Base-by-base conservation (phyloP, 1,284 basidiomycete genomes). In the Ustilago lituana region DNA sequence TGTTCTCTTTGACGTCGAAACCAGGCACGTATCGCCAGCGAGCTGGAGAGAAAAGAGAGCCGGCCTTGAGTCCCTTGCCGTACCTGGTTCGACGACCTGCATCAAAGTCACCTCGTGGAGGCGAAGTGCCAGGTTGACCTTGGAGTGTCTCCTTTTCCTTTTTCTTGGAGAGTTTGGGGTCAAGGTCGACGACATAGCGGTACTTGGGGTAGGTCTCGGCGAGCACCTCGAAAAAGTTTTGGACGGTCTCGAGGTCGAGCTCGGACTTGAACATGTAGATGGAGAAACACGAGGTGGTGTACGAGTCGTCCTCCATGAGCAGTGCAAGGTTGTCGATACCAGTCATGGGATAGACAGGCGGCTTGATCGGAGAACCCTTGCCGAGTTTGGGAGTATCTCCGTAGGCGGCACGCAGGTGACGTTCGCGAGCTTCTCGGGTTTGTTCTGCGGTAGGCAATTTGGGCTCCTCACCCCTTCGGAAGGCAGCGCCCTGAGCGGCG, bases 241-340 rank as follows among this genome's bases (percentile, higher is more conserved):
- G 59, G 44, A 80, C 71, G 3, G 79, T 80, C 50, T 71, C 60
- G 47, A 74, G 62, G 48, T 80, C 78, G 46, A 81, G 64, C 41
- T 69, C 68, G 23, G 76, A 57, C 38, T 73, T 73, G 71, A 81
- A 81, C 57, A 79, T 65, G 73, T 81, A 81, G 43, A 81, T 78
- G 45, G 77, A 79, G 67, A 76, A 81, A 66, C 79, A 81, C 37
- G 70, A 78, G 22, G 73, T 71, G 35, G 78, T 78, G 63, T 79
- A 81, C 14, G 67, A 47, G 37, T 79, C 76, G 43, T 77, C 69
- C 37, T 81, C 79, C 77, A 81, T 78, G 8, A 81, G 49, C 23
- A 80, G 70, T 0, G 77, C 74, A 6, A 81, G 49, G 38, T 81
- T 81, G 60, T 81, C 79, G 53, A 81, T 80, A 20, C 79, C 79